phyloP scores from a whole-genome alignment of 2,329 filamentous ascomycete genomes.

The Exophiala viscosa region DNA sequence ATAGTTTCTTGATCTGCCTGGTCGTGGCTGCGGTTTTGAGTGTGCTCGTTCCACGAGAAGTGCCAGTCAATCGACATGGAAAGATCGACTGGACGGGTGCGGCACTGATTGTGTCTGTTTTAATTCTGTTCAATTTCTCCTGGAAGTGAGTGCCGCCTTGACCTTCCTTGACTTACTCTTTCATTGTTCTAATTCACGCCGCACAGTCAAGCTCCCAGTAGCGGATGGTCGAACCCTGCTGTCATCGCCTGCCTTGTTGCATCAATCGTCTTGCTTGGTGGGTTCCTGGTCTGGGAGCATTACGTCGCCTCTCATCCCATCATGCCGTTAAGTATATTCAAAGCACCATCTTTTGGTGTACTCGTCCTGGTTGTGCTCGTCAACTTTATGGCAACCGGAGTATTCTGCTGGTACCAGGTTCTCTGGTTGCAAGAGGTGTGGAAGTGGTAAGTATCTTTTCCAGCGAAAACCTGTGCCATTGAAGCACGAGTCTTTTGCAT shows the following conservation, averaged over 20 bases:
- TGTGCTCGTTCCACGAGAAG: conserved; percentile 27
- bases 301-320: conserved; percentile 39
- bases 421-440: conserved; percentile 46
- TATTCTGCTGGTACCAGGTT: conserved; percentile 44
- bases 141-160: conserved; percentile 38
- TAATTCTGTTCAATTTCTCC: conserved; percentile 49
- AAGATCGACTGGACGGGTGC: conserved; percentile 42
- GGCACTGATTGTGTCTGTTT: conserved; percentile 36
- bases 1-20: no score
- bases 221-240: conserved; percentile 44
- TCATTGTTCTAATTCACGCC: no score
- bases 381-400: conserved; percentile 48
- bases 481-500: no score
- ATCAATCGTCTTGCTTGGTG: conserved; percentile 35
- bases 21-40: no score
- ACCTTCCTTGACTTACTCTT: background rate
- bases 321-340: conserved; percentile 46
- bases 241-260: conserved; percentile 39
- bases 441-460: no score
- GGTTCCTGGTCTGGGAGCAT: conserved; percentile 42
- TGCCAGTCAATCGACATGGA: conserved; percentile 36
- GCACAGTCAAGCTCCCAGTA: conserved; percentile 40
- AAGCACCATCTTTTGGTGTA: conserved; percentile 42
- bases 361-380: conserved; percentile 45
- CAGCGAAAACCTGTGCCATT: no score